Base-by-base conservation (phyloP, 768 basidiomycete genomes). In the Tricholoma matsutake region DNA sequence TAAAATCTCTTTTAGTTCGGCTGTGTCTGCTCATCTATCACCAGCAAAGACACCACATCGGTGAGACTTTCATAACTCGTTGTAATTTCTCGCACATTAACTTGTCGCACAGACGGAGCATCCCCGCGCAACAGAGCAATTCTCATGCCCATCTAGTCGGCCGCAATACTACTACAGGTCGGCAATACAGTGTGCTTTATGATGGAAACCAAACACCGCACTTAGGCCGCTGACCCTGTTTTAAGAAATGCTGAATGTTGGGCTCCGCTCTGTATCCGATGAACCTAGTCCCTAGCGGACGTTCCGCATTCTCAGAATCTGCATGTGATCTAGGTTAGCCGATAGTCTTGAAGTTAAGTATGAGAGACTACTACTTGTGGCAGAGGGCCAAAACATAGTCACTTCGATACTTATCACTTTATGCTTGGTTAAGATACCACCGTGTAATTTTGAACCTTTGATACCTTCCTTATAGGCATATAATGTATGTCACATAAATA, bases 21-120 rank as follows among this genome's bases (percentile, higher is more conserved):
- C 85, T 35, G 82, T 87, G 20, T 83, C 85, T 56, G 76, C 83
- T 2, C 78, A 83, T 54, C 58, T 83, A 22, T 64, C 71, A 6
- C 37, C 52, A 37, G 60, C 64, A 32, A 65, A 49, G 54, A 32
- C 62, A 57, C 61, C 57, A 22, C 58, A 64, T 54, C 65, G 61
- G 67, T 67, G 29, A 61, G 66, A 25, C 22, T 25, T 25, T 25
- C 22, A 25, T 25, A 25, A 25, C 22, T 25, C 22, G 22, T 25
- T 25, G 22, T 25, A 25, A 25, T 25, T 25, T 8, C 5, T 53
- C 49, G 32, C 10, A 31, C n/a, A 18, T 53, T n/a, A 11, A 49
- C 16, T 16, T 8, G n/a, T 32, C 18, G 31, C 31, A 51, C 25
- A 53, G 51, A 31, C 28, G n/a, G 28, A 22, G n/a, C 31, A 53